Evolutionary conservation across 179 eudicot genomes (phyloP).

Genomic region (Beta corolliflora): DNA sequence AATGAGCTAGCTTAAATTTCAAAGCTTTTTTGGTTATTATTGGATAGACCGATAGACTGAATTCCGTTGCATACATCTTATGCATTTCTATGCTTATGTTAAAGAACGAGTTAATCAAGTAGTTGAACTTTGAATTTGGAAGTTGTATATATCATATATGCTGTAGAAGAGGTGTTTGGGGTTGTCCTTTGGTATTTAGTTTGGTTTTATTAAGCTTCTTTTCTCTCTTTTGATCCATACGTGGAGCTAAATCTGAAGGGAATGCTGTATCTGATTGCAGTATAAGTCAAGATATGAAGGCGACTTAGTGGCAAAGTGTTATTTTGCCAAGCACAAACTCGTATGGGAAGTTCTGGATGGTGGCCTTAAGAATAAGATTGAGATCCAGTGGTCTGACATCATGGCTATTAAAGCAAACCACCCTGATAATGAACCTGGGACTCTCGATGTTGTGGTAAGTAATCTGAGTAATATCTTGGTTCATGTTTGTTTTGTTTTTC

Average conservation of each 20-base stretch:
- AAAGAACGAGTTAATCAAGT: background rate
- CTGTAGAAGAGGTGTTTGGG: background rate
- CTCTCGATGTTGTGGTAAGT: slow-evolving; percentile 87
- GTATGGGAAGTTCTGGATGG: slow-evolving; percentile 98
- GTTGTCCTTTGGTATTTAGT: background rate
- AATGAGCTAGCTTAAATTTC: too few species aligned
- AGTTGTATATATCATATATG: background rate
- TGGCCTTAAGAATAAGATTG: slow-evolving; percentile 89
- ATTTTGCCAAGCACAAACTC: slow-evolving; percentile 95
- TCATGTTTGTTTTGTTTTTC: background rate
- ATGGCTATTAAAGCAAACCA: slow-evolving; percentile 76
- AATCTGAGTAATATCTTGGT: background rate
- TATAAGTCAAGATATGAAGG: slow-evolving; percentile 91
- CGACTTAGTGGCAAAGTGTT: slow-evolving; percentile 90
- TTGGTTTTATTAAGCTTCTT: background rate
- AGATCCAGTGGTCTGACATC: slow-evolving; percentile 97
- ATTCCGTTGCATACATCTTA: background rate
- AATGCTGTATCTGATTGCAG: slow-evolving; percentile 38
- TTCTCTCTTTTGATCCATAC: background rate
- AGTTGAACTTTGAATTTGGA: background rate
- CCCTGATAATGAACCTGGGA: slow-evolving; percentile 73
- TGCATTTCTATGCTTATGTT: background rate
- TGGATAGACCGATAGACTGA: background rate
- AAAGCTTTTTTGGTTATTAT: too few species aligned
- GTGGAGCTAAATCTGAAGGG: background rate